phyloP scores from a whole-genome alignment of 2,329 filamentous ascomycete species.

The Verticillium isaacii region DNA sequence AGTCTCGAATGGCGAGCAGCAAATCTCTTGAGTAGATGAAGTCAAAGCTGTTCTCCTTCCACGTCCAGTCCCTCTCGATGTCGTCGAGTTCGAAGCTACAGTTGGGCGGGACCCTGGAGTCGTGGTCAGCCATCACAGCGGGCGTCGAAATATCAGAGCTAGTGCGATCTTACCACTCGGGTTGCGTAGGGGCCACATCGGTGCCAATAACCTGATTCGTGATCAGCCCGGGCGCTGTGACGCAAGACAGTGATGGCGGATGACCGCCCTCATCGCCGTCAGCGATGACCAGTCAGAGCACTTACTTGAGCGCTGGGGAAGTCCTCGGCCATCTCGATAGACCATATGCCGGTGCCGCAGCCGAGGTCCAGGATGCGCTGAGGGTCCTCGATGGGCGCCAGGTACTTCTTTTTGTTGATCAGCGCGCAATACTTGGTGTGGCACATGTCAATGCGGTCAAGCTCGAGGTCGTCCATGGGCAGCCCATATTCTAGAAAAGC shows the following conservation, averaged over 20 bases:
- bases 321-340: slow-evolving; percentile 46
- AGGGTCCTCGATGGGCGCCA: slow-evolving; percentile 14
- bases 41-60: slow-evolving; percentile 29
- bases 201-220: slow-evolving; percentile 25
- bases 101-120: slow-evolving; percentile 33
- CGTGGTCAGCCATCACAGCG: slow-evolving; percentile 25
- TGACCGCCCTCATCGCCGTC: neutral
- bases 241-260: too few species aligned
- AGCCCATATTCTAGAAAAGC: neutral
- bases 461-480: slow-evolving; percentile 19
- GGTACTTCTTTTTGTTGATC: slow-evolving; percentile 9
- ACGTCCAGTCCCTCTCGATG: slow-evolving; percentile 28
- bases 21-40: slow-evolving; percentile 27
- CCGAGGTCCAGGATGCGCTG: slow-evolving; percentile 37
- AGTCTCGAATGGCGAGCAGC: slow-evolving; percentile 16
- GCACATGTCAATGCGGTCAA: slow-evolving; percentile 29
- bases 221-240: too few species aligned
- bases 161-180: slow-evolving; percentile 21
- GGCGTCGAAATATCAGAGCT: slow-evolving; percentile 9
- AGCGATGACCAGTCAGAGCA: neutral
- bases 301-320: slow-evolving; percentile 47
- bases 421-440: slow-evolving; percentile 20
- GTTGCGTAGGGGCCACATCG: slow-evolving; percentile 34
- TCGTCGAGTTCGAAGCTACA: slow-evolving; percentile 31
- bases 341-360: slow-evolving; percentile 50